Evolutionary conservation across 2,329 filamentous ascomycete genomes (phyloP), one percentile per base, ranked within the genome.

Genomic region (Leptodontidium sp.): DNA sequence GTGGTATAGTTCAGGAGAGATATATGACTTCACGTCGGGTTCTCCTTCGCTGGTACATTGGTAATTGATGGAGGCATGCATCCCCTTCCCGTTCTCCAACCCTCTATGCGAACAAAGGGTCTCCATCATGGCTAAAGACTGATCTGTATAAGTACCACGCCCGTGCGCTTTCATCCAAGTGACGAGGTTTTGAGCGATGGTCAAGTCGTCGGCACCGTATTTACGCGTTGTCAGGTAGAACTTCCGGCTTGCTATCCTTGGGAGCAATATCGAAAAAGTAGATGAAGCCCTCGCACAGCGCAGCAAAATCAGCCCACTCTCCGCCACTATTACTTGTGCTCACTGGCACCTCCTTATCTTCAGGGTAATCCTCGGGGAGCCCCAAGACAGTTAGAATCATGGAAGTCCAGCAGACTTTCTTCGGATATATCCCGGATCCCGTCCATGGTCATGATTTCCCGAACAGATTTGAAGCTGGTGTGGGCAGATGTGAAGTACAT

Each of bases 1-100:
- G 45, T 47, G 45, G 45, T 47, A 47, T 47, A 47, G 45, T 47
- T 47, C 45, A 47, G 45, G 45, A 47, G 45, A 47, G 45, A 47
- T 47, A n/a, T 47, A 47, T 47, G 45, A 47, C 45, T 47, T 47
- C 45, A 47, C 45, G 45, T 47, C 45, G 45, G 45, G 45, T 47
- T 47, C 45, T 47, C 45, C 45, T 47, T 47, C 45, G 45, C 21
- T 47, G 45, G 45, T 47, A 47, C 45, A 47, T 47, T 47, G 45
- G 45, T 47, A 47, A 47, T 8, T 47, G 45, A 47, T 47, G n/a
- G 21, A 47, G 7, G 45, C 45, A 47, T 47, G 45, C 45, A 47
- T 47, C 45, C 45, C 45, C 45, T 47, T 47, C 45, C 45, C 45
- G 45, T 47, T 47, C 45, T 47, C 45, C 45, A 47, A 47, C 45